A percentile compares a stretch with the other conserved stretches of the same genome.
These are phyloP conservation scores for Suillus cothurnatus DNA, from an alignment of 768 basidiomycete genomes.

Conservation along the genomic window DNA sequence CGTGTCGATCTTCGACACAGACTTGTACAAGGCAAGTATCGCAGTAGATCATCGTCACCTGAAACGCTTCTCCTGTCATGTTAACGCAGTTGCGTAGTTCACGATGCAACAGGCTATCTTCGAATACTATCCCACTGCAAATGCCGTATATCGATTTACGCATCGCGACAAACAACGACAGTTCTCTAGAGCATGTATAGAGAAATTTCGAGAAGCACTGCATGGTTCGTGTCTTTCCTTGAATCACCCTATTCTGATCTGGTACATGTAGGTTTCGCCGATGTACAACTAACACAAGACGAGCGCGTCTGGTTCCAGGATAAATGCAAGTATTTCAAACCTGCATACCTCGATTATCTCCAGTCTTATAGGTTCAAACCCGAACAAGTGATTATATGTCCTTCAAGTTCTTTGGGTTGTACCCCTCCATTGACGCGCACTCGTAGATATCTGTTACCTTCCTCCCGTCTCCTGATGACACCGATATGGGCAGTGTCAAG, in stretches of 20 bases:
- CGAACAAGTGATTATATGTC: slow-evolving; percentile 30
- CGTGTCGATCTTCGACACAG: slow-evolving; percentile 83
- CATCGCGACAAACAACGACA: slow-evolving; percentile 67
- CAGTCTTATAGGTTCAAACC: slow-evolving; percentile 69
- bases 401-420: neutral
- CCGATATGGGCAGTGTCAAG: slow-evolving; percentile 60
- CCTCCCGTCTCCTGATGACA: slow-evolving; percentile 54
- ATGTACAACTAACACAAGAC: slow-evolving; percentile 54
- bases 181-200: slow-evolving; percentile 51
- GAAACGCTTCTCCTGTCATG: neutral
- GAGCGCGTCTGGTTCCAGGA: slow-evolving; percentile 70
- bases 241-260: slow-evolving; percentile 19
- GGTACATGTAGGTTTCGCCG: slow-evolving; percentile 60
- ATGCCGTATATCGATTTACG: slow-evolving; percentile 78
- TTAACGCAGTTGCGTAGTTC: slow-evolving; percentile 47
- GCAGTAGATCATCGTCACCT: neutral
- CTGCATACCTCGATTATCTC: slow-evolving; percentile 78
- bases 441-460: slow-evolving; percentile 66
- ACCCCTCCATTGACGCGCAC: neutral
- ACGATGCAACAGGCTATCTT: slow-evolving; percentile 96
- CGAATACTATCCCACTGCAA: slow-evolving; percentile 69
- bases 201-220: slow-evolving; percentile 50
- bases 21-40: slow-evolving; percentile 83
- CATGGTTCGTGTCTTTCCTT: slow-evolving; percentile 48
- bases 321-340: slow-evolving; percentile 74